These are phyloP conservation scores for Picea engelmannii DNA, from an alignment of 83 land plant genomes.

Conservation along the genomic window DNA sequence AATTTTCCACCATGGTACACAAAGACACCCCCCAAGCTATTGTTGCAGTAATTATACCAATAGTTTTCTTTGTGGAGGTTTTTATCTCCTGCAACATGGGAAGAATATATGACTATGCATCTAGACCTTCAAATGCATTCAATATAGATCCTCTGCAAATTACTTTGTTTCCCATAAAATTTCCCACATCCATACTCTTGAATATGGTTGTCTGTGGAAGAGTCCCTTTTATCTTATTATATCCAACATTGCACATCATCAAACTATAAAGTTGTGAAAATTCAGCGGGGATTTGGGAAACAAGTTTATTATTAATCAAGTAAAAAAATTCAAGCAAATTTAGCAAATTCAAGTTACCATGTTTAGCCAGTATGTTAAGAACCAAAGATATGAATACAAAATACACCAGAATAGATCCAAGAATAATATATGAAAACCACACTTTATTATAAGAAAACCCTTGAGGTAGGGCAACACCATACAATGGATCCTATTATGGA, in stretches of 20 bases:
- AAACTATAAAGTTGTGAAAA: constrained; percentile 40
- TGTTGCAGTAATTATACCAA: constrained; percentile 20
- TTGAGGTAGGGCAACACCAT: too few relatives aligned
- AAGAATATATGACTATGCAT: background rate
- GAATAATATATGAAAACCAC: too few relatives aligned
- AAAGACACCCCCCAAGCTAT: constrained; percentile 29
- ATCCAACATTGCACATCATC: constrained; percentile 54
- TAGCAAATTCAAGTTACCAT: constrained; percentile 46
- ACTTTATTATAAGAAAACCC: too few relatives aligned
- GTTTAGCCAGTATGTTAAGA: constrained; percentile 28
- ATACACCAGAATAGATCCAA: too few relatives aligned
- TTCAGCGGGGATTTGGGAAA: constrained; percentile 48
- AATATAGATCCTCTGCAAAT: constrained; percentile 23
- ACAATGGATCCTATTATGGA: too few relatives aligned
- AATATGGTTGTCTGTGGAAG: constrained; percentile 39
- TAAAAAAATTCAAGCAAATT: constrained; percentile 22
- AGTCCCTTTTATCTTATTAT: constrained; percentile 54
- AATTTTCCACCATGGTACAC: constrained; percentile 19
- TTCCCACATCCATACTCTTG: constrained; percentile 30
- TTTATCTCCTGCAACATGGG: constrained; percentile 11
- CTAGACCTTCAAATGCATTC: constrained; percentile 18
- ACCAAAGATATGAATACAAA: too few relatives aligned
- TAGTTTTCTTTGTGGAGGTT: constrained; percentile 23
- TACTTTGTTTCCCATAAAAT: constrained; percentile 47
- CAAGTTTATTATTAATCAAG: constrained; percentile 46